Conservation (phyloP, 2,329 filamentous ascomycete genomes). For the Aureobasidium sp. region DNA sequence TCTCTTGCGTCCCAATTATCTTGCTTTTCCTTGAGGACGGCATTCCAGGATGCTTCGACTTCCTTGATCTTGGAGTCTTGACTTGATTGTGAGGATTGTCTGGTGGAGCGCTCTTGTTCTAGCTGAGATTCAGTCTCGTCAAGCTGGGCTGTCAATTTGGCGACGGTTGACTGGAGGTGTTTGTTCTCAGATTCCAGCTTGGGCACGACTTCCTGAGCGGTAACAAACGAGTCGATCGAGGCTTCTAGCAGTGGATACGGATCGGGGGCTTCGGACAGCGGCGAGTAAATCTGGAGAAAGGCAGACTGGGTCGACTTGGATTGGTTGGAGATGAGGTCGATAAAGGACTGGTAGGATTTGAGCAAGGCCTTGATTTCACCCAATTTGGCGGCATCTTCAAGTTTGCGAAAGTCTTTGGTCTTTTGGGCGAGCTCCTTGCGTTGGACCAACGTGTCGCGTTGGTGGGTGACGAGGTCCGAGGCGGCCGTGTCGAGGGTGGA, state of each 20-base stretch:
- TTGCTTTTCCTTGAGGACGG: slow-evolving; percentile 84
- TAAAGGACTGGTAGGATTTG: slow-evolving; percentile 90
- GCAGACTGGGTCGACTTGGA: slow-evolving; percentile 90
- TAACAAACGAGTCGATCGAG: slow-evolving; percentile 85
- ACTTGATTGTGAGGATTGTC: slow-evolving; percentile 68
- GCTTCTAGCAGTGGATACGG: slow-evolving; percentile 95
- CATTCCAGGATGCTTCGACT: slow-evolving; percentile 81
- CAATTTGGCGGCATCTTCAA: slow-evolving; percentile 82
- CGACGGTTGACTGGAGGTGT: slow-evolving; percentile 72
- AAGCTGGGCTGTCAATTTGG: slow-evolving; percentile 68
- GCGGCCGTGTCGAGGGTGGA: slow-evolving; percentile 84
- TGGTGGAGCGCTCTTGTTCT: slow-evolving; percentile 66
- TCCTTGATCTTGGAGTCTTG: slow-evolving; percentile 79
- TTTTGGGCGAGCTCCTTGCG: slow-evolving; percentile 97
- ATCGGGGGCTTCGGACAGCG: slow-evolving; percentile 89
- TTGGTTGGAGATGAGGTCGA: slow-evolving; percentile 92
- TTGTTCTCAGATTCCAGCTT: slow-evolving; percentile 84
- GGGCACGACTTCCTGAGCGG: slow-evolving; percentile 86
- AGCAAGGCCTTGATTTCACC: slow-evolving; percentile 81
- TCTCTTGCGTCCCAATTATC: slow-evolving; percentile 97
- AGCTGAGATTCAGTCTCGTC: slow-evolving; percentile 75
- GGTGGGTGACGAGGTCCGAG: slow-evolving; percentile 89
- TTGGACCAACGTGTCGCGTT: slow-evolving; percentile 91
- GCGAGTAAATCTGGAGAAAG: slow-evolving; percentile 88
- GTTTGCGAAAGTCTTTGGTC: slow-evolving; percentile 94